Percentiles rank a stretch among this genome's conserved stretches.
Conservation (phyloP, 2,329 filamentous ascomycete genomes). For the Tolypocladium ovalisporum region DNA sequence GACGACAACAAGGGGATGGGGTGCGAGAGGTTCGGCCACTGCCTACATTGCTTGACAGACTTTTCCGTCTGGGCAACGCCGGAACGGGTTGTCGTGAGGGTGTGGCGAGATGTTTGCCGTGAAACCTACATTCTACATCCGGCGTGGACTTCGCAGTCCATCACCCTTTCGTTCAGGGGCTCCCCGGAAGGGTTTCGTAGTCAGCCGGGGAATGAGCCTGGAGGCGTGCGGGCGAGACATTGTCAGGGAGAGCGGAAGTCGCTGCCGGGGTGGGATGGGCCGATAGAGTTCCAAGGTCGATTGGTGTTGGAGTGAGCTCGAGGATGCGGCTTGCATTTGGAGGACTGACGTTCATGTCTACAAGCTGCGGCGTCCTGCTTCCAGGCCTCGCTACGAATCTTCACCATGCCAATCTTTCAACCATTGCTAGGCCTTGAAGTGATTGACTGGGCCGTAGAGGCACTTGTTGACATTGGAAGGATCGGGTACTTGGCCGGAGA, state of each 20-base stretch:
- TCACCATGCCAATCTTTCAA: too few relatives aligned
- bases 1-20: background rate
- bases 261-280: background rate
- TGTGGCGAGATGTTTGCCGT: background rate
- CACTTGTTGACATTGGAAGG: too few relatives aligned
- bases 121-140: background rate
- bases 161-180: fast-evolving
- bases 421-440: too few relatives aligned
- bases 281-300: background rate
- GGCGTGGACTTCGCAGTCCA: background rate
- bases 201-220: background rate
- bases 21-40: background rate
- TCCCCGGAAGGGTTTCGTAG: background rate
- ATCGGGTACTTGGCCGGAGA: too few relatives aligned
- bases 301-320: too few relatives aligned
- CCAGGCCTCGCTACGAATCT: too few relatives aligned
- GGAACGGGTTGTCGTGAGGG: background rate
- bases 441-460: too few relatives aligned
- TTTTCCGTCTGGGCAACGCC: background rate
- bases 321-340: too few relatives aligned
- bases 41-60: background rate
- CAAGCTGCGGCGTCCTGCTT: too few relatives aligned
- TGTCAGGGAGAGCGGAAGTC: background rate
- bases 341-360: too few relatives aligned
- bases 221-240: background rate